A percentile compares a stretch with the other conserved stretches of the same genome.
Evolutionary conservation across 2,329 filamentous ascomycete species (phyloP).

Genomic region (Ophiostoma pallidulum): DNA sequence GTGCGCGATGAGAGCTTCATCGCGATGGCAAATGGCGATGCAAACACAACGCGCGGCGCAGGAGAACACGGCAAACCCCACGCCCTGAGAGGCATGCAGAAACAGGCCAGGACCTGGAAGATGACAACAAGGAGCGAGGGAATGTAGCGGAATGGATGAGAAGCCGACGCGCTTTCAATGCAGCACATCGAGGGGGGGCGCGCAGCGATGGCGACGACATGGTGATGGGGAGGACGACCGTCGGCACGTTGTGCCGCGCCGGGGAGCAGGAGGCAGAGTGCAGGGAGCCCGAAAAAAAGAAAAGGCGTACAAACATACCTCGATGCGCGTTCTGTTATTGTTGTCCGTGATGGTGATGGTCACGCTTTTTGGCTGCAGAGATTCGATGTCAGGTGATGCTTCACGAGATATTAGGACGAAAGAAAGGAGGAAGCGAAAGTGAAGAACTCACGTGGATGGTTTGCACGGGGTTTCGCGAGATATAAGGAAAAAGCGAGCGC

Average conservation of each 20-base stretch:
- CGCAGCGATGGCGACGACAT: neutral
- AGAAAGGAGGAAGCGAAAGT: constrained; percentile 1
- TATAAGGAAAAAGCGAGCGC: constrained; percentile 12
- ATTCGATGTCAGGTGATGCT: constrained; percentile 21
- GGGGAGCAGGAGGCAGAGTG: neutral
- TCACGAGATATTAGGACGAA: constrained; percentile 16
- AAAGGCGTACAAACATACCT: constrained; percentile 17
- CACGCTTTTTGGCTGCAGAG: constrained; percentile 17
- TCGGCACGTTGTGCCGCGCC: too few species aligned
- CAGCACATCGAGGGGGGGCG: neutral
- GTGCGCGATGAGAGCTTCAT: too few species aligned
- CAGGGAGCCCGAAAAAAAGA: neutral
- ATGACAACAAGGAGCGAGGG: neutral
- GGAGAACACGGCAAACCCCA: too few species aligned
- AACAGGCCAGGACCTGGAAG: neutral
- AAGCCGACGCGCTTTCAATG: constrained; percentile 5
- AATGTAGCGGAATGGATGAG: neutral
- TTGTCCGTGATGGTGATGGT: constrained; percentile 6
- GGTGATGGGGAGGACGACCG: neutral
- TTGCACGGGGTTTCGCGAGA: constrained; percentile 18
- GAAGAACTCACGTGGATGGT: constrained; percentile 18
- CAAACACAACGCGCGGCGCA: too few species aligned
- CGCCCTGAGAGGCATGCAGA: too few species aligned
- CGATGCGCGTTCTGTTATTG: neutral
- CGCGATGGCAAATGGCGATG: too few species aligned